Conservation (phyloP, 208 protist genomes). For the Trypanosoma mega region DNA sequence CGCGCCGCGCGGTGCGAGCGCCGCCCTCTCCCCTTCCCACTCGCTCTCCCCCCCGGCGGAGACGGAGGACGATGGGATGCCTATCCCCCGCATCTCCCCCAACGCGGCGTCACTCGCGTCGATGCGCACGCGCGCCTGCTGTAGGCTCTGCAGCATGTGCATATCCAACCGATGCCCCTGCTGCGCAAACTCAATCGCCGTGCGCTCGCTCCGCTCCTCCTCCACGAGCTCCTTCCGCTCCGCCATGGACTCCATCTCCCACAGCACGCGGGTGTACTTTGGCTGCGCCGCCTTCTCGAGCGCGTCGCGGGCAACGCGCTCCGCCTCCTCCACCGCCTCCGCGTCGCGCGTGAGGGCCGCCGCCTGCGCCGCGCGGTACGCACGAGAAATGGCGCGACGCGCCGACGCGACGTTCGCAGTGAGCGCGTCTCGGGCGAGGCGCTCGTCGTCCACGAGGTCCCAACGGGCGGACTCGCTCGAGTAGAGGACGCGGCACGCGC, state of each 20-base stretch:
- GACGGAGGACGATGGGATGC: too few relatives aligned
- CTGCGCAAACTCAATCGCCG: constrained; percentile 8
- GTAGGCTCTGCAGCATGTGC: background rate
- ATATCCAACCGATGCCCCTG: constrained; percentile 7
- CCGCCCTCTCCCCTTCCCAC: too few relatives aligned
- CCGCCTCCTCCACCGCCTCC: constrained; percentile 4
- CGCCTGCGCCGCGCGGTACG: background rate
- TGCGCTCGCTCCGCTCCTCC: constrained; percentile 13
- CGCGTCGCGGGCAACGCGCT: background rate
- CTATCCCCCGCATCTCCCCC: background rate
- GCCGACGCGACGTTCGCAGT: too few relatives aligned
- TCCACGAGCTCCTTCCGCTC: constrained; percentile 7
- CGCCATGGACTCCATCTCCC: constrained; percentile 14
- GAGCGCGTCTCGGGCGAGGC: background rate
- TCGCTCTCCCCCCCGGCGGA: too few relatives aligned
- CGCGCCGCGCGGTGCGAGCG: background rate
- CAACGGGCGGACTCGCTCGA: too few relatives aligned
- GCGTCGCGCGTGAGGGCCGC: too few relatives aligned
- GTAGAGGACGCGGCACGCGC: too few relatives aligned
- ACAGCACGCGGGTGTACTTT: constrained; percentile 3
- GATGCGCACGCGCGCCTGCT: background rate
- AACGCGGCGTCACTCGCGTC: background rate
- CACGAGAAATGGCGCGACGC: too few relatives aligned
- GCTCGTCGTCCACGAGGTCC: constrained; percentile 2
- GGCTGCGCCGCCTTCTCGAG: constrained; percentile 2